Evolutionary conservation across 345 rosid genomes (phyloP).

Genomic region (Luvunga scandens): DNA sequence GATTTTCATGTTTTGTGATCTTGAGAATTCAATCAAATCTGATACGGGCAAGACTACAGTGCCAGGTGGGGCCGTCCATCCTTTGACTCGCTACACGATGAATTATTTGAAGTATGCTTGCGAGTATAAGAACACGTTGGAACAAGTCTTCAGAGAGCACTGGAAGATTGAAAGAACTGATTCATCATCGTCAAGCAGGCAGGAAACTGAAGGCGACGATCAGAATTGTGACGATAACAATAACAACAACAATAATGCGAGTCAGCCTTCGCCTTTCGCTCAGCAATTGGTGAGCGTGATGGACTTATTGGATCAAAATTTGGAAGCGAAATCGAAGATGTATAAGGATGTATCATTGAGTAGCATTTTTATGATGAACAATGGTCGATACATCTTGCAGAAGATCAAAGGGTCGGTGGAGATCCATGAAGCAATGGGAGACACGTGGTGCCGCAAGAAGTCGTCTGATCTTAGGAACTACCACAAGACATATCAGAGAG

Average conservation of each 20-base stretch:
- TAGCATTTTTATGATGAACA: constrained; percentile 94
- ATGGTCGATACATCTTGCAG: constrained; percentile 86
- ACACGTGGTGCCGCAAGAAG: constrained; percentile 71
- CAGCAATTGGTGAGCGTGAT: constrained; percentile 55
- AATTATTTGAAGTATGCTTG: constrained; percentile 73
- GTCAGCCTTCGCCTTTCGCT: constrained; percentile 43
- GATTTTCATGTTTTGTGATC: constrained; percentile 56
- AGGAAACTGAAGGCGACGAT: constrained; percentile 17
- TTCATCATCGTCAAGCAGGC: constrained; percentile 31
- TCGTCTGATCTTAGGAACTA: constrained; percentile 68
- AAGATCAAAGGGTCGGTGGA: constrained; percentile 69
- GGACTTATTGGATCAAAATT: constrained; percentile 61
- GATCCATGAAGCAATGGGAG: constrained; percentile 60
- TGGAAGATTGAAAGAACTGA: constrained; percentile 69
- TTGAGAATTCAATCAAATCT: constrained; percentile 69
- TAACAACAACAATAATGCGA: neutral
- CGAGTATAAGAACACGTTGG: constrained; percentile 72
- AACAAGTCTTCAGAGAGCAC: constrained; percentile 77
- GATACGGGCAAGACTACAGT: constrained; percentile 68
- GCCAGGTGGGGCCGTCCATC: constrained; percentile 93
- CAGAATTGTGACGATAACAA: neutral
- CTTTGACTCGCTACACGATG: constrained; percentile 82
- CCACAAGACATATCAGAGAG: constrained; percentile 81
- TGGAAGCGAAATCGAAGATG: constrained; percentile 64
- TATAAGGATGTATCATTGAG: constrained; percentile 65